Evolutionary conservation across 1,284 basidiomycete genomes (phyloP).

Genomic region (Cryptococcus depauperatus): DNA sequence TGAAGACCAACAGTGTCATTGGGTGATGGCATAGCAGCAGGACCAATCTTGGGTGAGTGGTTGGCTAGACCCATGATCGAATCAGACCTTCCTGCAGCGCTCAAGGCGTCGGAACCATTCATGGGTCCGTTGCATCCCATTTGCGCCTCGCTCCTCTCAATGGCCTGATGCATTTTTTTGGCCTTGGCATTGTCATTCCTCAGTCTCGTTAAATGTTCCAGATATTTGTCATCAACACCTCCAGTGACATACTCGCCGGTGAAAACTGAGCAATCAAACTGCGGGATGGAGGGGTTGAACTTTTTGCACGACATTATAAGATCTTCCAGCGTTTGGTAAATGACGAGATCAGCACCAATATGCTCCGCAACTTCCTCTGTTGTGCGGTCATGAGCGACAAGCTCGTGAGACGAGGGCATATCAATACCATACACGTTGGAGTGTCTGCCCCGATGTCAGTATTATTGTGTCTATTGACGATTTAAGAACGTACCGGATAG

Average conservation of each 20-base stretch:
- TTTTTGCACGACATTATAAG: slow-evolving; percentile 79
- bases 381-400: slow-evolving; percentile 80
- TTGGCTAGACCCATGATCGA: slow-evolving; percentile 43
- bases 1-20: slow-evolving; percentile 45
- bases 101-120: slow-evolving; percentile 42
- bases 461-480: not conserved
- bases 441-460: slow-evolving; percentile 50
- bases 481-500: slow-evolving; percentile 58
- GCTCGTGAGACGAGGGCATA: slow-evolving; percentile 91
- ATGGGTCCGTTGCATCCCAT: slow-evolving; percentile 42
- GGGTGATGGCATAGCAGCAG: slow-evolving; percentile 28
- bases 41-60: slow-evolving; percentile 43
- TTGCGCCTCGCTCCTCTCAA: slow-evolving; percentile 26
- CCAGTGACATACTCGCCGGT: slow-evolving; percentile 96
- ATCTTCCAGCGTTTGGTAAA: slow-evolving; percentile 93
- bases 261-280: slow-evolving; percentile 97
- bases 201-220: slow-evolving; percentile 64
- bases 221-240: slow-evolving; percentile 80
- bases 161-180: slow-evolving; percentile 35
- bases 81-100: slow-evolving; percentile 22
- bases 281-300: slow-evolving; percentile 69
- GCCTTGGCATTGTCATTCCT: slow-evolving; percentile 77
- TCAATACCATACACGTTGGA: slow-evolving; percentile 99
- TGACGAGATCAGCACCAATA: slow-evolving; percentile 93
- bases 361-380: slow-evolving; percentile 66